Conservation (phyloP, 2,329 filamentous ascomycete species). For the Apiospora marii region DNA sequence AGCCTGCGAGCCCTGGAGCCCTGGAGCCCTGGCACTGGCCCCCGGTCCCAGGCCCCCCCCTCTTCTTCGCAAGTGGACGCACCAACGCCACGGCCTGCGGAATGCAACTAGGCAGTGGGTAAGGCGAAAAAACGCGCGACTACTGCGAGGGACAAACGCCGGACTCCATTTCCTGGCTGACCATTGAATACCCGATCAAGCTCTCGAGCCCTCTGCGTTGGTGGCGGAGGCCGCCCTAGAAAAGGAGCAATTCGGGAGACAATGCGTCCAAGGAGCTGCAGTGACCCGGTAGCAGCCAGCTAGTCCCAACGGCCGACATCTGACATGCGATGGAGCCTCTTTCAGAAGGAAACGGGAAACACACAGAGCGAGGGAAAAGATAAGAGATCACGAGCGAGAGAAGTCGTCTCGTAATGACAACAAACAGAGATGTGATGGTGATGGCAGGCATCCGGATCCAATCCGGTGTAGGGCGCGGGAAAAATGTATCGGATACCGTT, state of each 20-base stretch:
- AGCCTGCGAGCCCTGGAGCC: neutral
- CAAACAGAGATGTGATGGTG: slow-evolving; percentile 1
- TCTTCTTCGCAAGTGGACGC: slow-evolving; percentile 7
- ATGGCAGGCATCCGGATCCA: neutral
- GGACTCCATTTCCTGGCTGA: slow-evolving; percentile 10
- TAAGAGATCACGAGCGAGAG: neutral
- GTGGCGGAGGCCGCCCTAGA: slow-evolving; percentile 18
- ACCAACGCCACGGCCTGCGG: slow-evolving; percentile 23
- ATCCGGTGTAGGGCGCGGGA: slow-evolving; percentile 6
- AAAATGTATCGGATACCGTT: slow-evolving; percentile 23
- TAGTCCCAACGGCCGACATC: slow-evolving; percentile 10
- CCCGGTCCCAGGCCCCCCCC: no score
- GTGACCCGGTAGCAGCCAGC: neutral
- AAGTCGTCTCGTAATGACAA: neutral
- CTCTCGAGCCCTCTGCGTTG: slow-evolving; percentile 20
- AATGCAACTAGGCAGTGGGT: slow-evolving; percentile 23
- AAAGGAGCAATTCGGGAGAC: slow-evolving; percentile 25
- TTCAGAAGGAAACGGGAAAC: neutral
- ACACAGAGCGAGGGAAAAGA: neutral
- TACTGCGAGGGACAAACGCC: slow-evolving; percentile 24
- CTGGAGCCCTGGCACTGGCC: no score
- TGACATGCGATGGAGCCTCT: neutral
- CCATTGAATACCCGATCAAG: slow-evolving; percentile 3
- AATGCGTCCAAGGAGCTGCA: slow-evolving; percentile 20
- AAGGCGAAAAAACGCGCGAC: slow-evolving; percentile 19